These are phyloP conservation scores for Rhizopogon roseolus DNA, from an alignment of 768 basidiomycete species.

Conservation along the genomic window DNA sequence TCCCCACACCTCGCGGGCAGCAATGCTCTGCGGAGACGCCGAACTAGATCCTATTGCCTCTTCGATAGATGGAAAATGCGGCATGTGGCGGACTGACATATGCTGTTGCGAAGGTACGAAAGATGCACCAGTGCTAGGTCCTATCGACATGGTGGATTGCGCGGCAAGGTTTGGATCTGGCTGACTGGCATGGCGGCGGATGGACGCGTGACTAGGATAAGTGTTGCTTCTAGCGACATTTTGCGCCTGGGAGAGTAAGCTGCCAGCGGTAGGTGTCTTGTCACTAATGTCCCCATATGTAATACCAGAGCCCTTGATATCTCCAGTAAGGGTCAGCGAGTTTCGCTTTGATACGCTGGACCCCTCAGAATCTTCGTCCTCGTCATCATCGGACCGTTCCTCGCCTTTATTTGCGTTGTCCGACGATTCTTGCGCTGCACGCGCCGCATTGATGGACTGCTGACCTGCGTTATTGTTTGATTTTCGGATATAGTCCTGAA, in stretches of 20 bases:
- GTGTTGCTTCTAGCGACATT: constrained; percentile 49
- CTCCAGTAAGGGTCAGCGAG: constrained; percentile 61
- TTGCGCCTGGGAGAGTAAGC: constrained; percentile 73
- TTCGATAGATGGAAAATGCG: constrained; percentile 81
- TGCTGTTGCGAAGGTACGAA: constrained; percentile 44
- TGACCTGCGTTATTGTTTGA: constrained; percentile 84
- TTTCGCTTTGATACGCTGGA: constrained; percentile 73
- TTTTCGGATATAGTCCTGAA: constrained; percentile 88
- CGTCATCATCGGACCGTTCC: constrained; percentile 77
- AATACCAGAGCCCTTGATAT: constrained; percentile 48
- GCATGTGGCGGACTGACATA: constrained; percentile 68
- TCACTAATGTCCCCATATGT: constrained; percentile 68
- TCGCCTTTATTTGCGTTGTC: constrained; percentile 57
- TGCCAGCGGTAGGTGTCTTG: constrained; percentile 83
- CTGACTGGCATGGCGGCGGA: constrained; percentile 63
- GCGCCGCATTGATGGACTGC: constrained; percentile 69
- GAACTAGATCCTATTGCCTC: constrained; percentile 76
- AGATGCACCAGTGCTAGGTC: constrained; percentile 39
- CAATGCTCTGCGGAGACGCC: constrained; percentile 70
- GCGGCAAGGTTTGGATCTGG: constrained; percentile 52
- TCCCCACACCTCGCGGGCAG: constrained; percentile 83
- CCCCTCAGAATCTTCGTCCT: constrained; percentile 83
- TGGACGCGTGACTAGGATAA: constrained; percentile 68
- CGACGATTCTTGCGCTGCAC: constrained; percentile 65
- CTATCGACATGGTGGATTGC: constrained; percentile 53